These are phyloP conservation scores for Exophiala xenobiotica DNA, from an alignment of 2,329 filamentous ascomycete species.

Conservation along the genomic window DNA sequence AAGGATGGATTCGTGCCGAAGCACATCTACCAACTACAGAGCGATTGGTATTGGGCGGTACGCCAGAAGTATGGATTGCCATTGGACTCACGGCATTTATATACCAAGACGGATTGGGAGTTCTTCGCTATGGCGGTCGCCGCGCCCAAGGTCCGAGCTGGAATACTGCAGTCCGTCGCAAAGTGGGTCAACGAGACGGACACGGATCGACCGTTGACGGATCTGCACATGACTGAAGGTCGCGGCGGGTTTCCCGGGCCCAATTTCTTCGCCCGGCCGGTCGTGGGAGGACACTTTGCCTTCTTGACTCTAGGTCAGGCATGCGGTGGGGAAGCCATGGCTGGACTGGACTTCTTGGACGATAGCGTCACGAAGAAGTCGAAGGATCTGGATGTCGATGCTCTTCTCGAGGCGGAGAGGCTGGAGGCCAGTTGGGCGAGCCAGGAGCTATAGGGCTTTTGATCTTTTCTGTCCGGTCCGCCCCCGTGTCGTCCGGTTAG, in stretches of 20 bases:
- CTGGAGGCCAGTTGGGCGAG: slow-evolving; percentile 16
- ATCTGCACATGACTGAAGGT: slow-evolving; percentile 76
- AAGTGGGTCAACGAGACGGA: slow-evolving; percentile 80
- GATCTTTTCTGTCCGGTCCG: no score
- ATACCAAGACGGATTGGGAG: slow-evolving; percentile 89
- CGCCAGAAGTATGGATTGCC: slow-evolving; percentile 80
- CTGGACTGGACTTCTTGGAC: slow-evolving; percentile 54
- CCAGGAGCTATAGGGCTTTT: slow-evolving; percentile 12
- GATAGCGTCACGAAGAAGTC: slow-evolving; percentile 29
- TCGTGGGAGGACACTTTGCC: slow-evolving; percentile 82
- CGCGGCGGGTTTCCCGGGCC: slow-evolving; percentile 71
- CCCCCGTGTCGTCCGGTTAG: no score
- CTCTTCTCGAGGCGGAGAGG: slow-evolving; percentile 21
- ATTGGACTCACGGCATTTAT: slow-evolving; percentile 76
- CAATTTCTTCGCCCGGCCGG: slow-evolving; percentile 76
- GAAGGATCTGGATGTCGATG: slow-evolving; percentile 24
- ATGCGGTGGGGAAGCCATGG: slow-evolving; percentile 67
- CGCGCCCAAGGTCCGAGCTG: slow-evolving; percentile 60
- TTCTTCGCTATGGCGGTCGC: slow-evolving; percentile 83
- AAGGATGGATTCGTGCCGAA: slow-evolving; percentile 66
- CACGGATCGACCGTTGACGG: slow-evolving; percentile 74
- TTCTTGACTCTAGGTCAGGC: slow-evolving; percentile 78
- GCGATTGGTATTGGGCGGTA: slow-evolving; percentile 75
- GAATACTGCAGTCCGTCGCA: slow-evolving; percentile 73
- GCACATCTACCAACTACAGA: slow-evolving; percentile 74